Base-by-base conservation (phyloP, 2,329 filamentous ascomycete species). In the Byssoonygena ceratinophila region DNA sequence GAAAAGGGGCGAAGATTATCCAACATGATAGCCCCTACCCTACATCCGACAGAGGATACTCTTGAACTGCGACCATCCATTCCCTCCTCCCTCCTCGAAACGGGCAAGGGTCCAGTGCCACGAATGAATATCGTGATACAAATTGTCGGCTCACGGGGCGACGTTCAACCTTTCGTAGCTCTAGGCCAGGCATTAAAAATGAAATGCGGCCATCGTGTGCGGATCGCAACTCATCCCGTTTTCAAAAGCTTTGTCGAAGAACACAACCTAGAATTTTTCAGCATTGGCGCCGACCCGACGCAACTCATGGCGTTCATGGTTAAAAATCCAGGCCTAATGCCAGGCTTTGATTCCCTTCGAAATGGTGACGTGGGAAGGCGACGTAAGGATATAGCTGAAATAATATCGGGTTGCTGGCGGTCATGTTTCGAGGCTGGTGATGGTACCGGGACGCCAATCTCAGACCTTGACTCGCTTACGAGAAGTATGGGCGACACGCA, bases 251-350 rank as follows among this genome's bases (percentile, higher is more conserved):
- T 88, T 58, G 81, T 89, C 2, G 76, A 81, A 55, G 79, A 85
- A 49, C 81, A 82, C 63, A 83, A 76, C 0, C 74, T 90, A 12
- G 85, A 89, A 60, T 90, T 88, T 66, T 88, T 85, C 66, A 78
- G 71, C 56, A 85, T 88, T 48, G 84, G 84, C n/a, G 85, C 84
- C 2, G 83, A 89, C 63, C 85, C 85, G 1, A 77, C 81, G 1
- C 79, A 85, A 61, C 72, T 88, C 40, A 89, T 88, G 85, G 86
- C 87, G 2, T 94, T 91, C 61, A 94, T 94, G 87, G 87, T 92
- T 43, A 90, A 90, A 67, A 85, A 92, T 59, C 87, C 88, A 0
- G 86, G 87, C 0, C 72, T 94, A 29, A 87, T 94, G 83, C 88
- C 88, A 1, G 84, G 84, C 0, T 80, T 91, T 54, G 83, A 90